A percentile compares a stretch with the other conserved stretches of the same genome.
phyloP scores from a whole-genome alignment of 805 yeast species.

The Tetrapisispora pingtungensis region DNA sequence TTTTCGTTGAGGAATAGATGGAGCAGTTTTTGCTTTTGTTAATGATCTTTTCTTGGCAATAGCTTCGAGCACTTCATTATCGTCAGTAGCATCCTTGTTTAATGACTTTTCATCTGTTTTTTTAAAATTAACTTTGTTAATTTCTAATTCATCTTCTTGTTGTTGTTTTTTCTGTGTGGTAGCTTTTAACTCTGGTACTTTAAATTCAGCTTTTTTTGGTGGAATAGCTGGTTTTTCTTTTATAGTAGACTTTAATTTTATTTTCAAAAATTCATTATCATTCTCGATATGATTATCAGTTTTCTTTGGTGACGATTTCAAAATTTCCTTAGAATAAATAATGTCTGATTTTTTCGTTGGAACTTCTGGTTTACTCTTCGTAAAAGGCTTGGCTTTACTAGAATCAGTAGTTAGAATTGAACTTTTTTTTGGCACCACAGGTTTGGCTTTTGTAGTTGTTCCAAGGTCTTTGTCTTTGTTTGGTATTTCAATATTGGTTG shows the following conservation, averaged over 20 bases:
- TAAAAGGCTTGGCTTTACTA: background rate
- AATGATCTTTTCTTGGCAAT: slow-evolving; percentile 6
- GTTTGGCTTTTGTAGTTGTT: background rate
- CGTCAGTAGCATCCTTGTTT: slow-evolving; percentile 3
- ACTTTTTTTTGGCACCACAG: background rate
- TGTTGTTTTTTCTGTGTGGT: background rate
- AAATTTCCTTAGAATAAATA: background rate
- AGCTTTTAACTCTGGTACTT: slow-evolving; percentile 13
- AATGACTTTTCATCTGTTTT: slow-evolving; percentile 6
- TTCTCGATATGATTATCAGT: background rate
- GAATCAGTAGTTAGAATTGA: background rate
- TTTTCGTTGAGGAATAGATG: slow-evolving; percentile 21
- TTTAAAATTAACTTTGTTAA: slow-evolving; percentile 4
- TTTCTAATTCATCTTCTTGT: background rate
- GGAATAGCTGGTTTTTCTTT: slow-evolving; percentile 11
- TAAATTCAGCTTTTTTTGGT: slow-evolving; percentile 4
- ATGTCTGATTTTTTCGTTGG: background rate
- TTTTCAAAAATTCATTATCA: background rate
- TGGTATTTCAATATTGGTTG: background rate
- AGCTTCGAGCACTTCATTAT: slow-evolving; percentile 15
- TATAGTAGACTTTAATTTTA: slow-evolving; percentile 5
- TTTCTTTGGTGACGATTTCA: background rate
- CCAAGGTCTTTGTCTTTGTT: background rate
- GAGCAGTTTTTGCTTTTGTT: slow-evolving; percentile 9
- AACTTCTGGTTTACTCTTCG: background rate